Base-by-base conservation (phyloP, 1,139 yeast genomes). In the Meyerozyma elateridarum region DNA sequence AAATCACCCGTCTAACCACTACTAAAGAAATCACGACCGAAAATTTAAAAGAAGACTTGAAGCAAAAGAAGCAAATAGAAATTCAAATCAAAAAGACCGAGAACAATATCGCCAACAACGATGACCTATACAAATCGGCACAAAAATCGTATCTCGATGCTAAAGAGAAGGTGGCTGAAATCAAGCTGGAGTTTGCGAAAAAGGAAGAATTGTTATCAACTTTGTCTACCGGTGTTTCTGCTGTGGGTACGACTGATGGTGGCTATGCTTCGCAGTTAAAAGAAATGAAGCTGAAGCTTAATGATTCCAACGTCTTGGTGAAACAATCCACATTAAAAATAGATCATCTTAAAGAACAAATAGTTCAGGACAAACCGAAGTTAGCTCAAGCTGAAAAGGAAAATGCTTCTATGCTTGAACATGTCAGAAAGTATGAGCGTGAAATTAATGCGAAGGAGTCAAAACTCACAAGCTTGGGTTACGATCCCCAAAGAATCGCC, bases 201-300 rank as follows among this genome's bases (percentile, higher is more conserved):
- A 85, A 84, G 44, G 94, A 87, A 48, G 96, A 89, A 41, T 65
- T 89, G 14, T 60, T 87, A 11, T 80, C 94, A 4, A 79, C 95
- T 0, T 65, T 93, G 25, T 79, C 91, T 1, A 89, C 97, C 0
- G 98, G 98, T 46, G 79, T 91, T 9, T 84, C 96, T 0, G 75
- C 95, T 0, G 80, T 78, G 36, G 96, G 95, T 31, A 70, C 64
- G 24, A 69, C 81, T 2, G 85, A 84, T 39, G 81, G 88, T 21
- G 96, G 96, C 9, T 91, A 87, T 52, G 67, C 74, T 36, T 72
- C 80, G 3, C 95, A 88, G 47, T 60, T 88, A 20, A 76, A 77
- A 35, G 79, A 76, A 31, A 80, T 76, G 3, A 82, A 84, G 42
- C 71, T 71, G 21, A 66, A 64, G 29, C 56, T 81, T 4, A 73